Percentiles rank a stretch among this genome's conserved stretches.
Conservation (phyloP, 2,329 filamentous ascomycete species). For the Lachnellula subtilissima region DNA sequence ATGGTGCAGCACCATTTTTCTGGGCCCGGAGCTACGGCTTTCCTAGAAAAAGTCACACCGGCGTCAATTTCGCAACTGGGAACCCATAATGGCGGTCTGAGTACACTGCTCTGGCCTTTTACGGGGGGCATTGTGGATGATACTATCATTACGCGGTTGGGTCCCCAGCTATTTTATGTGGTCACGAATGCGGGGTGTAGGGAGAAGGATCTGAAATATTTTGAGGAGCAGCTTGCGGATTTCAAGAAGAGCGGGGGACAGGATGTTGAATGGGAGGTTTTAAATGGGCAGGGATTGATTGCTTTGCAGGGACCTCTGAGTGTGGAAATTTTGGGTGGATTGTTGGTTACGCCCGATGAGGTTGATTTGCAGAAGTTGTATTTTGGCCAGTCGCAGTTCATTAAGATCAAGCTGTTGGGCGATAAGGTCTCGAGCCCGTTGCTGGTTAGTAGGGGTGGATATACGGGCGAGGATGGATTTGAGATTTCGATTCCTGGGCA, state of each 20-base stretch:
- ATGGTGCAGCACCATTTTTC: slow-evolving; percentile 90
- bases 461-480: slow-evolving; percentile 97
- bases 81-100: slow-evolving; percentile 71
- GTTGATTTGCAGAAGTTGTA: slow-evolving; percentile 62
- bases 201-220: slow-evolving; percentile 78
- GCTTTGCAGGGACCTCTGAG: slow-evolving; percentile 85
- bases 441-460: slow-evolving; percentile 82
- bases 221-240: slow-evolving; percentile 62
- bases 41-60: slow-evolving; percentile 82
- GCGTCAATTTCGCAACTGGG: slow-evolving; percentile 61
- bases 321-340: slow-evolving; percentile 60
- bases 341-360: slow-evolving; percentile 49
- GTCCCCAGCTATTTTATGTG: slow-evolving; percentile 74
- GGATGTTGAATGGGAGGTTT: slow-evolving; percentile 62
- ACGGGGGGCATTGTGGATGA: slow-evolving; percentile 95
- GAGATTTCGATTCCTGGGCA: slow-evolving; percentile 79
- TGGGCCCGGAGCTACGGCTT: slow-evolving; percentile 72
- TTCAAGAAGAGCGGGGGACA: slow-evolving; percentile 52
- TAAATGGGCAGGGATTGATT: slow-evolving; percentile 71
- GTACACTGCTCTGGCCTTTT: slow-evolving; percentile 70
- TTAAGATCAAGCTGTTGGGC: slow-evolving; percentile 58
- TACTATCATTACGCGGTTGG: slow-evolving; percentile 80
- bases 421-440: slow-evolving; percentile 46
- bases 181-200: slow-evolving; percentile 93
- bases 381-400: slow-evolving; percentile 72